These are phyloP conservation scores for Penicillium sp. DNA, from an alignment of 2,329 filamentous ascomycete genomes.

Conservation along the genomic window DNA sequence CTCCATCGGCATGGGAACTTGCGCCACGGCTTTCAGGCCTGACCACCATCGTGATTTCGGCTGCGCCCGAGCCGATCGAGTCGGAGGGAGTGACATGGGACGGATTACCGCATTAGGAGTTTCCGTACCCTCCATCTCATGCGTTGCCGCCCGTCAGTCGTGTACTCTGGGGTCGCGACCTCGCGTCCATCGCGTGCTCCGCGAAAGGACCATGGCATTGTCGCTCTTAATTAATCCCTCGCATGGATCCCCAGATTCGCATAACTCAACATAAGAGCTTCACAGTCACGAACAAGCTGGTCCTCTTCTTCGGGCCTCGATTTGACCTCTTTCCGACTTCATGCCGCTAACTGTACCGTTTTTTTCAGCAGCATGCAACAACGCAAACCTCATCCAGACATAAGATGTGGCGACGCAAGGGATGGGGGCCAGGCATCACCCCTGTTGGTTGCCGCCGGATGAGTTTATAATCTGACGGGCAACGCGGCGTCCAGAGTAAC, in stretches of 20 bases:
- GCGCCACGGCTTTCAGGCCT: background rate
- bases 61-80: conserved; percentile 8
- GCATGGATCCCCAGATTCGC: background rate
- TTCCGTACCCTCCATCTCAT: conserved; percentile 10
- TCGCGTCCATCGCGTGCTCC: background rate
- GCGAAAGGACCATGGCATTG: background rate
- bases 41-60: conserved; percentile 3
- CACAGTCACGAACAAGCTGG: background rate
- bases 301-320: background rate
- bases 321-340: background rate
- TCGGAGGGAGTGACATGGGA: background rate
- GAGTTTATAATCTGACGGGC: background rate
- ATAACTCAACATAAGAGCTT: background rate
- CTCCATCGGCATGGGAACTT: conserved; percentile 6
- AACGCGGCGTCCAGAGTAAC: background rate
- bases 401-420: background rate
- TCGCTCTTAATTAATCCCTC: background rate
- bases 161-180: background rate
- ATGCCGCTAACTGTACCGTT: background rate
- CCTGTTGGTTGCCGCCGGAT: background rate
- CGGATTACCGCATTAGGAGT: conserved; percentile 14
- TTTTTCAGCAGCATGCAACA: background rate
- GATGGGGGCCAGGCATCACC: background rate
- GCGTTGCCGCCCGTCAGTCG: background rate
- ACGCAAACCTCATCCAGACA: background rate